A percentile compares a stretch with the other conserved stretches of the same genome.
phyloP scores from a whole-genome alignment of 495 filamentous ascomycete species.

The Penicillium cataractarum region DNA sequence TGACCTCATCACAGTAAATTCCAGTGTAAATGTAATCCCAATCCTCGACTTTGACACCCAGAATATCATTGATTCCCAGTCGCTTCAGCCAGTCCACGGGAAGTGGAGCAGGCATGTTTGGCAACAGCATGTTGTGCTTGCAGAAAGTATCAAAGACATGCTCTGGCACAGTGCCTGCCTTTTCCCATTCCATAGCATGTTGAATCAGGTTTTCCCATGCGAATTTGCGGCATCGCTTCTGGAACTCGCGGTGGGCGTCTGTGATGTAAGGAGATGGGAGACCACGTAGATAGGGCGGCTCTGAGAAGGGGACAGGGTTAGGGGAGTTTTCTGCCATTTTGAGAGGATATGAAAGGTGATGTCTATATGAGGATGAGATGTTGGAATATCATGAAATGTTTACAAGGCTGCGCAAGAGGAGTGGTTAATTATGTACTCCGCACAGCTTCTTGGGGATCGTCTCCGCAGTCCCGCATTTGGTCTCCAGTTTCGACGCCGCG shows the following conservation, averaged over 20 bases:
- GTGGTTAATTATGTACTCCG: conserved; percentile 7
- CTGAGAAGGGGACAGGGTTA: conserved; percentile 67
- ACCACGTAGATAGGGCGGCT: conserved; percentile 70
- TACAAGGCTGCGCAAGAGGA: not conserved
- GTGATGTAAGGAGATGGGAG: conserved; percentile 73
- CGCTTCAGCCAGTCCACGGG: conserved; percentile 68
- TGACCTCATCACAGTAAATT: conserved; percentile 69
- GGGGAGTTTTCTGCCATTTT: conserved; percentile 40
- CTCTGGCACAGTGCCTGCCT: conserved; percentile 59
- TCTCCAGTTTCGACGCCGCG: not conserved
- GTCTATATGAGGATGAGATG: not conserved
- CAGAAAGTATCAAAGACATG: conserved; percentile 65
- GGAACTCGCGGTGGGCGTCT: conserved; percentile 62
- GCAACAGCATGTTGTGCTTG: conserved; percentile 63
- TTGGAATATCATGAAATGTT: not conserved
- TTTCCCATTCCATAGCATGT: conserved; percentile 69
- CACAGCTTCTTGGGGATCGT: conserved; percentile 4
- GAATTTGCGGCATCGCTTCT: conserved; percentile 68
- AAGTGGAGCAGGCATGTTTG: conserved; percentile 66
- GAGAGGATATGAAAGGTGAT: not conserved
- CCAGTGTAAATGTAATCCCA: conserved; percentile 73
- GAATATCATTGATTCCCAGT: conserved; percentile 64
- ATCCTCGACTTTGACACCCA: conserved; percentile 73
- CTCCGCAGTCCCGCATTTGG: conserved; percentile 19
- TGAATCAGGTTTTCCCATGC: conserved; percentile 60